Base-by-base conservation (phyloP, 2,329 filamentous ascomycete species). In the Cladosporium halotolerans region DNA sequence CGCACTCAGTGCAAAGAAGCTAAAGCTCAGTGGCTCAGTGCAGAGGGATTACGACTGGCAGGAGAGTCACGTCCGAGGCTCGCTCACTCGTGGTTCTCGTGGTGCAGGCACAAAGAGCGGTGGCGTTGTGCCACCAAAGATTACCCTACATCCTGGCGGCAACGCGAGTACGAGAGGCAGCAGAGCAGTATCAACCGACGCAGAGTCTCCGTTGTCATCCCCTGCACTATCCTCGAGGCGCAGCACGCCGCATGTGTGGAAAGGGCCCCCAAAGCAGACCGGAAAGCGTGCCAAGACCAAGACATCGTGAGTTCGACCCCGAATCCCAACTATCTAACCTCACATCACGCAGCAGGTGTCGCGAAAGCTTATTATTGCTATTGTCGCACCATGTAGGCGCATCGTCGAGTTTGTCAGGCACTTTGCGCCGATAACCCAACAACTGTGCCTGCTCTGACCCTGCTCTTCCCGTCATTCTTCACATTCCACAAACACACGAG, bases 281-380 rank as follows among this genome's bases (percentile, higher is more conserved):
- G 61, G 57, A 33, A 68, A 70, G 61, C 62, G 62, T 50, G 68
- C 68, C 43, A 69, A 69, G 60, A 70, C 67, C 13, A 71, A 71
- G 60, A 65, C 64, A 53, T 71, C 68, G 68, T 71, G 63, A 66
- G 68, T 70, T 47, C 33, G 19, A 43, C 53, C 40, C 44, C 50
- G 36, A 23, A 51, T 54, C 49, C 45, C 34, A 28, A 47, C 51
- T 54, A 28, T 38, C 45, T 14, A 47, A 38, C 51, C 40, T 51
- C 45, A 42, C 45, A 40, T 39, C 43, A 48, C 16, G 16, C 34
- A 38, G 28, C 55, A 38, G 38, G 43, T 36, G 28, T 42, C 43
- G 23, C 23, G 23, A 28, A 28, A 28, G 23, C 36, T 34, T 39
- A 36, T 32, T 36, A 13, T 34, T 46, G 23, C 36, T 47, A 47